Evolutionary conservation across 495 filamentous ascomycete species (phyloP).

Genomic region (Aspergillus indologenus): DNA sequence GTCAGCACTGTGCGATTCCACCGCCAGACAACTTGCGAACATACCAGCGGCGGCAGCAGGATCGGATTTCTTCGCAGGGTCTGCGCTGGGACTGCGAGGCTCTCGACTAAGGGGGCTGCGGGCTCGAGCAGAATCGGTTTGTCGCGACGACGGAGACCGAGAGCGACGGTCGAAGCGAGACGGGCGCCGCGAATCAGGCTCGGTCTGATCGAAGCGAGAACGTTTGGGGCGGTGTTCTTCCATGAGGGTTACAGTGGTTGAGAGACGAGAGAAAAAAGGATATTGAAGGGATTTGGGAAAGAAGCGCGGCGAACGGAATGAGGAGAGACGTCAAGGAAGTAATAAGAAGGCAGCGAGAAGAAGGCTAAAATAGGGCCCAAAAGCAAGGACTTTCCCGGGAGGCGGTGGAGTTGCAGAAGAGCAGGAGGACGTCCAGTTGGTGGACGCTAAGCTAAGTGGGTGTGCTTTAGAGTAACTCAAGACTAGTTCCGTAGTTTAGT

Average conservation of each 20-base stretch:
- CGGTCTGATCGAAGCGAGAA: slow-evolving; percentile 88
- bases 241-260: slow-evolving; percentile 47
- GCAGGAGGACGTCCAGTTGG: slow-evolving; percentile 4
- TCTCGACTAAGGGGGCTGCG: slow-evolving; percentile 72
- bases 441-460: slow-evolving; percentile 18
- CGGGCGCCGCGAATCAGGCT: slow-evolving; percentile 65
- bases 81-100: slow-evolving; percentile 49
- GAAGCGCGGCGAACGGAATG: slow-evolving; percentile 2
- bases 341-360: slow-evolving; percentile 4
- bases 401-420: slow-evolving; percentile 16
- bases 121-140: slow-evolving; percentile 62
- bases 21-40: slow-evolving; percentile 6
- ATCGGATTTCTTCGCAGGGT: slow-evolving; percentile 48
- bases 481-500: slow-evolving; percentile 3
- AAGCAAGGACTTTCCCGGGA: slow-evolving; percentile 17
- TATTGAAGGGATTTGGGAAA: slow-evolving; percentile 7
- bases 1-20: slow-evolving; percentile 5
- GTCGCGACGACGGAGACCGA: slow-evolving; percentile 68
- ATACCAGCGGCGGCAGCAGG: slow-evolving; percentile 86
- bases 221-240: slow-evolving; percentile 76
- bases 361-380: slow-evolving; percentile 14
- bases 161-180: slow-evolving; percentile 86
- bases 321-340: slow-evolving; percentile 2
- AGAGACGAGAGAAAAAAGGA: slow-evolving; percentile 6
- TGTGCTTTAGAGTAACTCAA: background rate